Evolutionary conservation across 73 alveolate species (phyloP).

Genomic region (Paramecium pentaurelia): DNA sequence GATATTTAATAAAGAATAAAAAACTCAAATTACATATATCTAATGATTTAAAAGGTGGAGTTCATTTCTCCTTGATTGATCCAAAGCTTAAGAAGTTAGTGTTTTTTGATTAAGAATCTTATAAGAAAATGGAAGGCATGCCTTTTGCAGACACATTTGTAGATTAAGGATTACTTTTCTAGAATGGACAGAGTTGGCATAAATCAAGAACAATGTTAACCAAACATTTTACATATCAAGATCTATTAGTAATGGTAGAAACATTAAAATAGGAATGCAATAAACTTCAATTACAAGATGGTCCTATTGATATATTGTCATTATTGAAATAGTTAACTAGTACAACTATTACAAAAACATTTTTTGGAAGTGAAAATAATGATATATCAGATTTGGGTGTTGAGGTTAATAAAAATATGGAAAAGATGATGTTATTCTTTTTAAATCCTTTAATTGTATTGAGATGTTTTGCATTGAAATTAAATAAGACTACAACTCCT

Average conservation of each 20-base stretch:
- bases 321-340: not conserved
- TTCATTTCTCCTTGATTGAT: conserved; percentile 6
- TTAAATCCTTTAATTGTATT: not conserved
- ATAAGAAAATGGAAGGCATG: conserved; percentile 9
- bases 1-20: not conserved
- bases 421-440: not conserved
- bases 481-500: not conserved
- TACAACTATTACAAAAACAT: not conserved
- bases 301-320: not conserved
- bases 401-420: conserved; percentile 1
- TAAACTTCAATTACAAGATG: not conserved
- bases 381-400: not conserved
- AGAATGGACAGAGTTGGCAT: not conserved
- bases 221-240: not conserved
- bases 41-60: conserved; percentile 36
- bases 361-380: not conserved
- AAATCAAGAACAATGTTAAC: not conserved
- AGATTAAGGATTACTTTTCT: conserved; percentile 20
- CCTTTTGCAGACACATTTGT: not conserved
- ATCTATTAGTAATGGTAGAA: not conserved
- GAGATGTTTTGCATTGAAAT: not conserved
- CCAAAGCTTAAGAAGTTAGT: not conserved
- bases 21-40: not conserved
- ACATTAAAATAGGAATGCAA: not conserved
- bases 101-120: not conserved